Base-by-base conservation (phyloP, 164 flowering plant genomes). In the Piper longum region DNA sequence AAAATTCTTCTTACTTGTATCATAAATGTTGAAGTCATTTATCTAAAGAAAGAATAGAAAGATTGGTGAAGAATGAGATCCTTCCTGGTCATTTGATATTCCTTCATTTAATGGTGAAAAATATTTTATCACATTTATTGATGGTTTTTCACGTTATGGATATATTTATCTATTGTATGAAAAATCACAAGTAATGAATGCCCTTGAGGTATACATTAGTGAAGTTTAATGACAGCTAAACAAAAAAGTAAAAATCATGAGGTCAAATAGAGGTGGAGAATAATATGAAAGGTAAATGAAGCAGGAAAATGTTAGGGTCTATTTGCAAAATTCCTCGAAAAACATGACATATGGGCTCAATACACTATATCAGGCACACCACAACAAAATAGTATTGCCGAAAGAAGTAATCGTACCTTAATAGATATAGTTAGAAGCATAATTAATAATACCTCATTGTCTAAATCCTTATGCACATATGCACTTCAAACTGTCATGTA, bases 351-450 rank as follows among this genome's bases (percentile, higher is more conserved):
- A 7, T 43, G 17, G 7, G 36, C 61, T 9, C 54, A 56, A 26
- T 65, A 65, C 44, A 65, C 54, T 12, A 42, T 54, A 39, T 40
- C 52, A 2, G 43, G n/a, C 5, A 42, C n/a, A 0, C 52, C 54
- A 42, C 43, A 11, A 42, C 17, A 54, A n/a, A 65, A 42, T 65
- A 52, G 62, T 62, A 40, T 44, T 13, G 55, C 67, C 42, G 41
- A 65, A 16, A 57, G 62, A 45, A 16, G 17, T 26, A 65, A 65
- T 16, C 59, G 8, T 11, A 43, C 55, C 18, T 42, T 65, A 4
- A 56, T 39, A 18, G 52, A 65, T 57, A 65, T 57, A n/a, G 62
- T 65, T 19, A 39, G 61, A 36, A 44, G 55, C 12, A 65, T 65
- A n/a, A 42, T 65, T 3, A 57, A 54, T 65, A 16, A 65, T 43